Percentiles rank a stretch among this genome's conserved stretches.
These are phyloP conservation scores for Ascochyta pisi DNA, from an alignment of 2,329 filamentous ascomycete genomes.

Conservation along the genomic window DNA sequence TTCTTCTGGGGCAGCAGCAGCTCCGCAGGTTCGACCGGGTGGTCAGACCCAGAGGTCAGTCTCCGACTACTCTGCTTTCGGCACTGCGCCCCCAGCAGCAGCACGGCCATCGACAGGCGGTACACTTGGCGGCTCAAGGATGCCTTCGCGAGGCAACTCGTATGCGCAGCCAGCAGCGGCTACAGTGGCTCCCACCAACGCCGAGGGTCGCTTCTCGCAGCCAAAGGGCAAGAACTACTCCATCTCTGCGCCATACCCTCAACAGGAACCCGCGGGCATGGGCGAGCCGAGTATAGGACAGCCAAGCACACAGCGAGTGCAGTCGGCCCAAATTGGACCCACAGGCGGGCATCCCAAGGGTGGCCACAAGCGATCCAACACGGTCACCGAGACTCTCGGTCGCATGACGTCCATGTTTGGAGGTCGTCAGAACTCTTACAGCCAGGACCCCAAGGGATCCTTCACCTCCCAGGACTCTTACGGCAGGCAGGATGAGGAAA, in stretches of 20 bases:
- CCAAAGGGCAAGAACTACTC: slow-evolving; percentile 71
- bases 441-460: slow-evolving; percentile 41
- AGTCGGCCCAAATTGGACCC: slow-evolving; percentile 57
- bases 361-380: slow-evolving; percentile 70
- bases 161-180: slow-evolving; percentile 91
- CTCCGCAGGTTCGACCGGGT: slow-evolving; percentile 46
- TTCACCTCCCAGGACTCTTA: slow-evolving; percentile 55
- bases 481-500: slow-evolving; percentile 51
- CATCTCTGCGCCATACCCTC: slow-evolving; percentile 71
- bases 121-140: slow-evolving; percentile 67
- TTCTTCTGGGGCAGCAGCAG: slow-evolving; percentile 28
- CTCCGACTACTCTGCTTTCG: slow-evolving; percentile 55
- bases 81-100: slow-evolving; percentile 51
- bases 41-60: slow-evolving; percentile 59
- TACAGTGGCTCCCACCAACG: slow-evolving; percentile 85
- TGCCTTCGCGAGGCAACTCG: slow-evolving; percentile 75
- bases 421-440: slow-evolving; percentile 51
- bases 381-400: slow-evolving; percentile 76
- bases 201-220: slow-evolving; percentile 87
- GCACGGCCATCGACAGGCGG: slow-evolving; percentile 79
- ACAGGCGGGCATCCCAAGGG: slow-evolving; percentile 30
- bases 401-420: slow-evolving; percentile 83
- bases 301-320: slow-evolving; percentile 62
- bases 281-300: slow-evolving; percentile 61
- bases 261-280: slow-evolving; percentile 49